Evolutionary conservation across 805 yeast species (phyloP).

Genomic region (Tetrapisispora fleetii): DNA sequence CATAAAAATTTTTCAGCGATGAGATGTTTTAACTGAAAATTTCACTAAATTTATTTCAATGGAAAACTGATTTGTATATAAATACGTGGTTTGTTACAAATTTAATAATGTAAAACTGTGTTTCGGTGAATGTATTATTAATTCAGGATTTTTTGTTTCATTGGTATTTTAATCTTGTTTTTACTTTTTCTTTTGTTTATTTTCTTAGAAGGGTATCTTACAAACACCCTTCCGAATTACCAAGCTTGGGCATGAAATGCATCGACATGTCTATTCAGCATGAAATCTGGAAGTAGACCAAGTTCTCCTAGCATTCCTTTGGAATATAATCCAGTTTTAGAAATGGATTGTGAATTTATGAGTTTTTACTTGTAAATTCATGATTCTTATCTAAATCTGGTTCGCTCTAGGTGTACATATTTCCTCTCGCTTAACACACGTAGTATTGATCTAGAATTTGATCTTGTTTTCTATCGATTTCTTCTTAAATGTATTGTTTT

Average conservation of each 20-base stretch:
- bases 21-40: not conserved
- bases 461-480: too few species aligned
- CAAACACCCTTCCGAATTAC: slow-evolving; percentile 26
- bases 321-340: slow-evolving; percentile 5
- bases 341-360: not conserved
- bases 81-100: not conserved
- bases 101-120: too few species aligned
- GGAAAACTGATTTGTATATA: not conserved
- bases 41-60: too few species aligned
- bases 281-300: slow-evolving; percentile 26
- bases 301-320: slow-evolving; percentile 12
- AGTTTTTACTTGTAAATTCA: not conserved
- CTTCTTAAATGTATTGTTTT: too few species aligned
- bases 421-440: not conserved
- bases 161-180: too few species aligned
- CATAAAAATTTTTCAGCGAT: slow-evolving; percentile 1
- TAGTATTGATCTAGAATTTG: too few species aligned
- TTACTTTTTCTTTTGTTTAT: too few species aligned
- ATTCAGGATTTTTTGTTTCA: not conserved
- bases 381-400: slow-evolving; percentile 1
- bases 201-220: not conserved
- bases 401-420: slow-evolving; percentile 7
- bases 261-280: slow-evolving; percentile 19
- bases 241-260: slow-evolving; percentile 23
- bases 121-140: too few species aligned